These are phyloP conservation scores for Chrysosporium keratinophilum DNA, from an alignment of 2,329 filamentous ascomycete genomes.

Conservation along the genomic window DNA sequence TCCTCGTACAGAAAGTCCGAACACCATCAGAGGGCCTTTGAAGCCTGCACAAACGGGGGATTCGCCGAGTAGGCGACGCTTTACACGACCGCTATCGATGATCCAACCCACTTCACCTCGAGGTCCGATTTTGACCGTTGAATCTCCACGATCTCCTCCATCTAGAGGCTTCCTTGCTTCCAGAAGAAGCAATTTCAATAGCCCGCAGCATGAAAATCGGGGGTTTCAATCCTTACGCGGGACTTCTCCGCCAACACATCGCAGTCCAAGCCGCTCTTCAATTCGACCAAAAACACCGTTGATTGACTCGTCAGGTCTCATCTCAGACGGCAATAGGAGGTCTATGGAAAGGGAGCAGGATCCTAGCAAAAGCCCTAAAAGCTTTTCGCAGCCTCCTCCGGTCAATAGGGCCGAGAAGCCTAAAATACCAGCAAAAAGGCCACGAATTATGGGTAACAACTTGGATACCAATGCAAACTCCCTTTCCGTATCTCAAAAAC, in stretches of 20 bases:
- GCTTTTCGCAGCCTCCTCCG: conserved; percentile 53
- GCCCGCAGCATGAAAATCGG: background rate
- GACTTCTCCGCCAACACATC: background rate
- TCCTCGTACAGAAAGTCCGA: background rate
- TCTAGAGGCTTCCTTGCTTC: conserved; percentile 1
- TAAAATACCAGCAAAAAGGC: conserved; percentile 46
- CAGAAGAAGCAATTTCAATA: conserved; percentile 9
- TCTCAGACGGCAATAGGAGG: conserved; percentile 24
- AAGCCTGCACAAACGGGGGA: conserved; percentile 21
- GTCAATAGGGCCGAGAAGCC: conserved; percentile 75
- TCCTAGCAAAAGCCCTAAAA: conserved; percentile 27
- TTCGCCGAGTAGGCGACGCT: conserved; percentile 51
- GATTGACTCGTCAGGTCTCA: conserved; percentile 42
- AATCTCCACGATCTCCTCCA: conserved; percentile 37
- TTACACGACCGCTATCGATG: conserved; percentile 42
- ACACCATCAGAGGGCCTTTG: background rate
- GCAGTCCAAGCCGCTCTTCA: conserved; percentile 10
- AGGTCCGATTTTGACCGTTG: conserved; percentile 34
- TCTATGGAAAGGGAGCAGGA: conserved; percentile 15
- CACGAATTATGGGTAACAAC: conserved; percentile 33
- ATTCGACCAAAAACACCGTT: conserved; percentile 28
- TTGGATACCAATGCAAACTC: conserved; percentile 16
- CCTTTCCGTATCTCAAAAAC: conserved; percentile 23
- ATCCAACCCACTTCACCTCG: conserved; percentile 35
- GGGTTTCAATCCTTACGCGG: background rate